Conservation (phyloP, 179 eudicot genomes). For the Nepenthes alata region DNA sequence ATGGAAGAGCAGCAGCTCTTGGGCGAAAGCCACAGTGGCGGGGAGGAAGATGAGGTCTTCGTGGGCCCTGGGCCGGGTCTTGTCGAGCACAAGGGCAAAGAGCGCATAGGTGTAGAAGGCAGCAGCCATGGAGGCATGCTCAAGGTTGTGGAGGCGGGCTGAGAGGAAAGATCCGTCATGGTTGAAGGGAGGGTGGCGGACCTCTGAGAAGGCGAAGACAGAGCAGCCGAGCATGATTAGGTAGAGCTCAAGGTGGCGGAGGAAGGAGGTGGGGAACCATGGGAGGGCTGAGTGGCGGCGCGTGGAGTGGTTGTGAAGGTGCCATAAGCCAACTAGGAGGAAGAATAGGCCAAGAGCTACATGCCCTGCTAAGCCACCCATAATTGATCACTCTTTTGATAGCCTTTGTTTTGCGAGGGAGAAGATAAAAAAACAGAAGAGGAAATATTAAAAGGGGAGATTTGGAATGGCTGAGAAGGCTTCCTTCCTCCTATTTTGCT, state of each 20-base stretch:
- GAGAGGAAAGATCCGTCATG: constrained; percentile 23
- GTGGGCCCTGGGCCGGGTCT: constrained; percentile 6
- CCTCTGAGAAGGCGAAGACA: constrained; percentile 15
- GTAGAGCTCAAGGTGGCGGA: constrained; percentile 28
- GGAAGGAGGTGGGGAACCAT: constrained; percentile 29
- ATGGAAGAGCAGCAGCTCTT: constrained; percentile 30
- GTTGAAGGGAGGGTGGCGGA: constrained; percentile 13
- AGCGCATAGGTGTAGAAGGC: constrained; percentile 23
- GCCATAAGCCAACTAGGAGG: constrained; percentile 28
- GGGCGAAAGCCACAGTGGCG: constrained; percentile 20
- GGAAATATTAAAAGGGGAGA: no score
- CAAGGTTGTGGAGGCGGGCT: constrained; percentile 23
- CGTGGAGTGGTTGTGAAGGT: constrained; percentile 24
- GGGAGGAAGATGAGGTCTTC: constrained; percentile 12
- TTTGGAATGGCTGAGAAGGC: no score
- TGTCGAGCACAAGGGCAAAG: constrained; percentile 26
- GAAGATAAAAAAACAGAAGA: no score
- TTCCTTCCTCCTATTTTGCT: no score
- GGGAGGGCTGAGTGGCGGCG: constrained; percentile 9
- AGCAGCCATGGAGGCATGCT: constrained; percentile 25
- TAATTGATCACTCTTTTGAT: background rate
- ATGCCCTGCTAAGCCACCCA: constrained; percentile 31
- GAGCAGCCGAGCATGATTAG: constrained; percentile 16
- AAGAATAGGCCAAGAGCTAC: constrained; percentile 22
- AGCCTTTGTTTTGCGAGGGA: no score